Evolutionary conservation across 2,329 filamentous ascomycete genomes (phyloP).

Genomic region (Ceratocystis cubensis): DNA sequence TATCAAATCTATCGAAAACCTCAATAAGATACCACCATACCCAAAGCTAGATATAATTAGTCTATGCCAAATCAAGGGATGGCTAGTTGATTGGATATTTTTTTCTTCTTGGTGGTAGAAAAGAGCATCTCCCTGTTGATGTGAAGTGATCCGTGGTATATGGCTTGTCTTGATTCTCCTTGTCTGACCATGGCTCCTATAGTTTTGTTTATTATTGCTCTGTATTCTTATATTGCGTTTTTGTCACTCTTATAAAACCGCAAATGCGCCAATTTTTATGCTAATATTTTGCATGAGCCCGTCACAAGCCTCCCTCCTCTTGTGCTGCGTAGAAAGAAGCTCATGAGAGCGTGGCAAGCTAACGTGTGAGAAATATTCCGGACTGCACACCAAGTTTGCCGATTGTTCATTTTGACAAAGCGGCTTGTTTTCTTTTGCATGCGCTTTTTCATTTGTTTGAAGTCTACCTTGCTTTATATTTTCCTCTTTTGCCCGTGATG

Average conservation of each 20-base stretch:
- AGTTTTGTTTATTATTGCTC: slow-evolving; percentile 3
- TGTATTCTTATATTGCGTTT: neutral
- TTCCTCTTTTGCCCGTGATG: neutral
- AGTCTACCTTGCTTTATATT: neutral
- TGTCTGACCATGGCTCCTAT: neutral
- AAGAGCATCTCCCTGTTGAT: neutral
- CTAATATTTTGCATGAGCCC: too few species aligned
- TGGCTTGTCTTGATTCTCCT: slow-evolving; percentile 12
- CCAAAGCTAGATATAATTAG: neutral
- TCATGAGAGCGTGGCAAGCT: neutral
- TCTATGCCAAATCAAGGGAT: slow-evolving; percentile 9
- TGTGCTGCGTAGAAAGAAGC: neutral
- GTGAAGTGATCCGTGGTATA: slow-evolving; percentile 8
- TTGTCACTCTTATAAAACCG: neutral
- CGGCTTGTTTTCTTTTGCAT: neutral
- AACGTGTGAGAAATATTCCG: neutral
- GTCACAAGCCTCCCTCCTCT: too few species aligned
- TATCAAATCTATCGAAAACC: neutral
- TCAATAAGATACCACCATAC: neutral
- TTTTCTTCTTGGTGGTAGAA: neutral
- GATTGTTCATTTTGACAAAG: neutral
- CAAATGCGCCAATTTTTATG: neutral
- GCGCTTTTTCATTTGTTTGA: too few species aligned
- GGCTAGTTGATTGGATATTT: neutral
- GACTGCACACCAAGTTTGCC: too few species aligned